Base-by-base conservation (phyloP, 176 grass and related monocot species). In the Musa beccarii region DNA sequence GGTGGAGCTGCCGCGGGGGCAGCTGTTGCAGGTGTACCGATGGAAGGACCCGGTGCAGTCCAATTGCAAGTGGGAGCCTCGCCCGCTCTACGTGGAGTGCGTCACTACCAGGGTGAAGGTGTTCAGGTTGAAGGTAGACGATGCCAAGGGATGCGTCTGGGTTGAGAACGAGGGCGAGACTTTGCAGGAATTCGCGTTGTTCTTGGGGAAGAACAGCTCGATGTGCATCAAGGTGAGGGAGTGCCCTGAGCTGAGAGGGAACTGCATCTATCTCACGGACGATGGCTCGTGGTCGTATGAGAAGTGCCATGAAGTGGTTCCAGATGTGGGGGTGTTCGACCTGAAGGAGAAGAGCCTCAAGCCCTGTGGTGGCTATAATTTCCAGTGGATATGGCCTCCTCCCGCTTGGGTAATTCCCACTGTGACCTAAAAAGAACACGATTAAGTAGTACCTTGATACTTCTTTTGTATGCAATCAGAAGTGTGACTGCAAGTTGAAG, bases 201-300 rank as follows among this genome's bases (percentile, higher is more conserved):
- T 87, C 83, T 21, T 91, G 13, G 89, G 89, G 54, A 87, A 81
- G 80, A 91, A 26, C 83, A 52, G 71, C 63, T 87, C 89, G 52
- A 10, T 83, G 14, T 85, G 83, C 43, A 74, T 87, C 10, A 29
- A 55, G 1, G 73, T 15, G 63, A 71, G 34, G 12, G 75, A 56
- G 9, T 75, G 11, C 66, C 71, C 57, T 0, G 80, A 67, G 49
- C 26, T 79, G 69, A 72, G 7, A 72, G 83, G 59, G 4, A 72
- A 66, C 73, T 83, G 83, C 71, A 51, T 92, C 53, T 92, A 92
- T 71, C 85, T 92, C 66, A 88, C 89, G 11, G 89, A 86, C 66
- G 85, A 92, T 57, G 77, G 68, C 34, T 78, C 79, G 24, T 87
- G 85, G 80, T 85, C 82, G 76, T 62, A 80, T 28, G 79, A 90